Evolutionary conservation across 164 flowering plant species (phyloP), one percentile per base, ranked within the genome.

Genomic region (Vitis rupestris): DNA sequence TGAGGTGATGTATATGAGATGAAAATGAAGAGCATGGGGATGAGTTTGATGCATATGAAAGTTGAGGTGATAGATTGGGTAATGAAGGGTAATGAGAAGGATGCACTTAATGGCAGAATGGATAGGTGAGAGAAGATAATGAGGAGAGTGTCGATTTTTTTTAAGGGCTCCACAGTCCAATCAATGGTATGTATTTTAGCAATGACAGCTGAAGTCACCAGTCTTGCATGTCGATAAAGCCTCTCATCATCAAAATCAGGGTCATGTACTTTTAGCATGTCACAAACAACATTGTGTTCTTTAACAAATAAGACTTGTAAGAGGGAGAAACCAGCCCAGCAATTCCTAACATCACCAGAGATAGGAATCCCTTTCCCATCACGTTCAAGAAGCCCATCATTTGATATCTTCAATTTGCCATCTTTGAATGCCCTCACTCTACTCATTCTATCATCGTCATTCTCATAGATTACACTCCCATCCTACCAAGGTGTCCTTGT

Each of bases 381-480:
- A 61, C 81, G 90, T 19, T 64, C 70, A 54, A 84, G 86, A 13
- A 84, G 81, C 8, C 84, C 86, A 50, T 84, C 79, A 52, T 64
- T 66, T 31, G 81, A 73, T 8, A 86, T 70, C 71, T 72, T 80
- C 10, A 86, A 61, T 74, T 84, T 86, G 48, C 90, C 88, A 74
- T 83, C 85, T 70, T 82, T 75, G 77, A 76, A 84, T 23, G 84
- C 47, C 65, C 90, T 81, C 50, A 86, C 82, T 75, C 74, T 82
- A 52, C 59, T 50, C 84, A 77, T 53, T 6, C 76, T 75, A 6
- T 73, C 76, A 1, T 68, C 50, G 62, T 82, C 73, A 44, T 70
- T 84, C 51, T 87, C 88, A 73, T 86, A 84, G 14, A 86, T 78
- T 10, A 68, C 86, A 74, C 90, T 84, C 23, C 85, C 88, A 64